These are phyloP conservation scores for Isabelozyma heimii DNA, from an alignment of 805 yeast genomes.

Conservation along the genomic window DNA sequence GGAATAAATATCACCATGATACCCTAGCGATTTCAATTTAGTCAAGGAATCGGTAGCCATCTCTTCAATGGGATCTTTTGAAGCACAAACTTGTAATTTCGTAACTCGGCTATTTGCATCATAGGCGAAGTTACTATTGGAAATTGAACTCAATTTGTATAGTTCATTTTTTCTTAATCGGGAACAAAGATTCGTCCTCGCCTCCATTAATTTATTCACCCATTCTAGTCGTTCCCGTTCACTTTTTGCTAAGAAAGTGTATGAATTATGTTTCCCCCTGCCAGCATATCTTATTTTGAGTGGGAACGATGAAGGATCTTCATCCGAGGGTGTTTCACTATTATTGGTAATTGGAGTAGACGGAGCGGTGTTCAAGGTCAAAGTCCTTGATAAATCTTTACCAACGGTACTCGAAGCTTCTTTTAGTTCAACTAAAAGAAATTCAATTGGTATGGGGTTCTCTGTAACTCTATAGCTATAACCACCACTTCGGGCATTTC, in stretches of 20 bases:
- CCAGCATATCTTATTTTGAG: constrained; percentile 59
- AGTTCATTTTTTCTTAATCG: constrained; percentile 45
- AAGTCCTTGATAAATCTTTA: constrained; percentile 13
- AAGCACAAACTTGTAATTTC: constrained; percentile 52
- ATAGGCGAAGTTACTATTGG: constrained; percentile 63
- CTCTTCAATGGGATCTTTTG: constrained; percentile 49
- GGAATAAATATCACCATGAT: constrained; percentile 22
- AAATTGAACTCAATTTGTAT: constrained; percentile 49
- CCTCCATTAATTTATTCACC: constrained; percentile 50
- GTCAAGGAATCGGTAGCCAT: constrained; percentile 18
- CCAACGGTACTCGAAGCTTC: constrained; percentile 21
- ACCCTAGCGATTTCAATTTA: constrained; percentile 19
- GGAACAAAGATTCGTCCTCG: constrained; percentile 37
- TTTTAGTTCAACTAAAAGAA: constrained; percentile 50
- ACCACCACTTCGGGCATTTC: constrained; percentile 31
- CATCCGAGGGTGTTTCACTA: constrained; percentile 9
- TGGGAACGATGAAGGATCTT: constrained; percentile 32
- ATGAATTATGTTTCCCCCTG: constrained; percentile 51
- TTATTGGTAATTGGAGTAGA: constrained; percentile 5
- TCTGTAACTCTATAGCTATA: constrained; percentile 44
- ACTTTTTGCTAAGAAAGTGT: constrained; percentile 47
- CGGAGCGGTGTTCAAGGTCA: constrained; percentile 11
- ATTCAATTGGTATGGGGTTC: constrained; percentile 61
- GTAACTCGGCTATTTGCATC: constrained; percentile 49
- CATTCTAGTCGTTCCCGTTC: constrained; percentile 55